Evolutionary conservation across 75 land plant species (phyloP), one percentile per base, ranked within the genome.

Genomic region (Cunninghamia lanceolata): DNA sequence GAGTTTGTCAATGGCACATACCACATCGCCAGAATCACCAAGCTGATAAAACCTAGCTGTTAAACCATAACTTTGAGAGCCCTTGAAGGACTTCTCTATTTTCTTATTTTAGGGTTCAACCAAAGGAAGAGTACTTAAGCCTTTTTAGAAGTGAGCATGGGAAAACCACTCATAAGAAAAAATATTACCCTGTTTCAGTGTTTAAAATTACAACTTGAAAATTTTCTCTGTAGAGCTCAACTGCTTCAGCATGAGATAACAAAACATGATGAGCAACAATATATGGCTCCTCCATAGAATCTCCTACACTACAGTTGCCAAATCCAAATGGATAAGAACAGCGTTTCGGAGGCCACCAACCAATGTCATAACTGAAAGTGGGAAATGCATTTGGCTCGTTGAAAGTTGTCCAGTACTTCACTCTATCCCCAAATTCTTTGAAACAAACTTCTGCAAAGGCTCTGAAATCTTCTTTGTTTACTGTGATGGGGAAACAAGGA

Each of bases 281-380:
- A 76, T 94, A 95, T n/a, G 96, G 93, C 84, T 95, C 96, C 9
- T 86, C 76, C 4, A 92, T 68, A 16, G 95, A 94, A 83, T 94
- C 90, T 4, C 96, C 96, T 3, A 16, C 87, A 16, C 87, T 35
- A 75, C 95, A 94, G 59, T 89, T 87, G 28, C 10, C 43, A 30
- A 88, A 9, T 28, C 54, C 35, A 53, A 83, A 83, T 15, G 59
- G 47, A 50, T 32, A 45, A 53, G 59, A 83, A 32, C 52, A 53
- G 7, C 52, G 84, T 15, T 32, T 4, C 25, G 56, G 52, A 28
- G 52, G 52, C 34, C 54, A 30, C 52, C n/a, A 45, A 50, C 59
- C 84, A 25, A 83, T 16, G 30, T 43, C 40, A 50, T 83, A n/a
- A 50, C 52, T 32, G 6, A 53, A 21, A 14, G 34, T 4, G 9